Percentiles rank a stretch among this genome's conserved stretches.
Evolutionary conservation across 2,329 filamentous ascomycete genomes (phyloP).

Genomic region (Myriosclerotinia duriaeana): DNA sequence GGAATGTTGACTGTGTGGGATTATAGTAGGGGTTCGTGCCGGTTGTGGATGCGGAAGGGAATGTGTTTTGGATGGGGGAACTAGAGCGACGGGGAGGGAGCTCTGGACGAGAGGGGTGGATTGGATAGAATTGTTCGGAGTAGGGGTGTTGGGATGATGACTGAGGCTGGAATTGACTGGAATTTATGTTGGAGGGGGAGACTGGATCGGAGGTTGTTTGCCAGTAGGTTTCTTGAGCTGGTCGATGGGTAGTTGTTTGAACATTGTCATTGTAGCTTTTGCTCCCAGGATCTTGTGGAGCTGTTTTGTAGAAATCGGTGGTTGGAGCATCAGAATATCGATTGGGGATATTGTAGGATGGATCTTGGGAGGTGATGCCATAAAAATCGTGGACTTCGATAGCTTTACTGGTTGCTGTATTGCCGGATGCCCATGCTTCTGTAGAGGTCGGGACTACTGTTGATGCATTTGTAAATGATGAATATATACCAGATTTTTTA

Average conservation of each 20-base stretch:
- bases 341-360: not conserved
- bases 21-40: constrained; percentile 11
- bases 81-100: constrained; percentile 19
- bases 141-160: not conserved
- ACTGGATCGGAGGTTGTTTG: constrained; percentile 22
- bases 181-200: constrained; percentile 11
- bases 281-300: not conserved
- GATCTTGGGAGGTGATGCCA: constrained; percentile 9
- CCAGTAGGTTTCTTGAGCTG: constrained; percentile 29
- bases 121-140: not conserved
- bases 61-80: constrained; percentile 1
- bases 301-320: not conserved
- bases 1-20: not conserved
- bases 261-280: not conserved
- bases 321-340: not conserved
- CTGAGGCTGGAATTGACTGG: not conserved
- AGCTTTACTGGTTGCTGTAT: not conserved
- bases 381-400: not conserved
- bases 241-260: not conserved
- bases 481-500: not conserved
- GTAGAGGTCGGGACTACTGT: not conserved
- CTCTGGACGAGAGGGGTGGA: not conserved
- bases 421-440: constrained; percentile 1
- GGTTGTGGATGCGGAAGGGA: not conserved
- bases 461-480: constrained; percentile 1